Evolutionary conservation across 1,284 basidiomycete genomes (phyloP), one percentile per base, ranked within the genome.

Genomic region (Cutaneotrichosporon sp.): DNA sequence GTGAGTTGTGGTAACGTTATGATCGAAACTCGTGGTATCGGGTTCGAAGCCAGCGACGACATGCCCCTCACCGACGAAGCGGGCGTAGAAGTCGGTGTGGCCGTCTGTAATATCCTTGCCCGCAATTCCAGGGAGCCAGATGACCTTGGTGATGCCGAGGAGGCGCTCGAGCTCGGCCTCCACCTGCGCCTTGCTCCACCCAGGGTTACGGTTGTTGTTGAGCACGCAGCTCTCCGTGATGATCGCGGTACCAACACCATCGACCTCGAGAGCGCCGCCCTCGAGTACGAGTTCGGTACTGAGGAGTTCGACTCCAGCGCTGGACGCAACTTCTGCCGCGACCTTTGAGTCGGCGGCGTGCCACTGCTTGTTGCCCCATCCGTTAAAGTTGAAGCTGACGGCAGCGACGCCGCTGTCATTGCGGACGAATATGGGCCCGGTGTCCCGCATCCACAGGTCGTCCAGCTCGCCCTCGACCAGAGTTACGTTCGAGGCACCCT

Each of bases 181-280:
- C 47, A 62, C 49, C 16, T 57, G 21, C 36, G 11, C 36, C 47
- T 57, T 57, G 16, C 10, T 62, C 61, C 55, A 62, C 5, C 55
- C 47, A 5, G 55, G 61, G 47, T 62, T 62, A 34, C 61, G 61
- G 61, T 62, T 62, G 30, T 30, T 6, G 55, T 62, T 62, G 42
- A 62, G 61, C 46, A 62, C 55, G 14, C 61, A 62, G 47, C 46
- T 57, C 55, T 62, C 61, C 10, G 61, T 62, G 34, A 62, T 56
- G 47, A 62, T 62, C 0, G 61, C 61, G 31, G 61, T 62, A 26
- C 61, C 61, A 4, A 40, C 7, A 34, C 61, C 61, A 55, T 62
- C 61, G 55, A 62, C 61, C 61, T 62, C 61, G 53, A 62, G 18
- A 9, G 51, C 61, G 47, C 61, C 61, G 47, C 61, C 61, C 36